phyloP scores from a whole-genome alignment of 768 basidiomycete genomes.

The Mycena crocata region DNA sequence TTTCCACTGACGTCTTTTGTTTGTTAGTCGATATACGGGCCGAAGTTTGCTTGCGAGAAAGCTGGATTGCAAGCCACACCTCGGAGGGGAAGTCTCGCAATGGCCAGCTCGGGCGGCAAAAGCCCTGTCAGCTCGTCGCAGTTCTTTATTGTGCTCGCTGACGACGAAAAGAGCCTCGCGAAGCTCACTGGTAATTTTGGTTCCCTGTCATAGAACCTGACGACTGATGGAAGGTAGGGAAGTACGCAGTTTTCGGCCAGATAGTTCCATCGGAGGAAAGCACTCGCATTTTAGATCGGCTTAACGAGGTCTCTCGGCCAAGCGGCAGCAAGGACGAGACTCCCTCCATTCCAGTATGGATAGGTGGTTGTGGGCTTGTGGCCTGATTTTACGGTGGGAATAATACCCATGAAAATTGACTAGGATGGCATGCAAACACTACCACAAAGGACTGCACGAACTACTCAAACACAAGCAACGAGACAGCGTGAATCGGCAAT shows the following conservation, averaged over 20 bases:
- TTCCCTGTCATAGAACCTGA: slow-evolving; percentile 6
- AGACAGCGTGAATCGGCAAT: slow-evolving; percentile 30
- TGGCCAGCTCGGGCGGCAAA: slow-evolving; percentile 65
- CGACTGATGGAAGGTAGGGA: slow-evolving; percentile 15
- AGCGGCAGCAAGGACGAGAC: slow-evolving; percentile 17
- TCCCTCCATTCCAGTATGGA: slow-evolving; percentile 21
- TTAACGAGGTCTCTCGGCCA: slow-evolving; percentile 20
- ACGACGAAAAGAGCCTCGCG: slow-evolving; percentile 51
- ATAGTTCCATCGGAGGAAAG: slow-evolving; percentile 16
- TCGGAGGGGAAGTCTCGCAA: slow-evolving; percentile 57
- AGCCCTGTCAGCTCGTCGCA: slow-evolving; percentile 56
- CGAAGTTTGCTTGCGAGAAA: slow-evolving; percentile 63
- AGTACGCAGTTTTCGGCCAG: slow-evolving; percentile 20
- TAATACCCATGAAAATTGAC: no score
- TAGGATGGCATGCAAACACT: slow-evolving; percentile 1
- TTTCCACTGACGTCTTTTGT: neutral
- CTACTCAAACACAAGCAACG: slow-evolving; percentile 32
- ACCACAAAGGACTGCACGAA: slow-evolving; percentile 9
- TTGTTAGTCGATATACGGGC: slow-evolving; percentile 60
- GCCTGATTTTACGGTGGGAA: slow-evolving; percentile 18
- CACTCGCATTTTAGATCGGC: slow-evolving; percentile 17
- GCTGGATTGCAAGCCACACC: slow-evolving; percentile 57
- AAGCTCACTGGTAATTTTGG: slow-evolving; percentile 54
- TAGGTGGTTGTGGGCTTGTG: slow-evolving; percentile 18
- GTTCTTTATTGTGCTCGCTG: slow-evolving; percentile 62